These are phyloP conservation scores for Plasmodium fragile DNA, from an alignment of 169 alveolate species.

Conservation along the genomic window DNA sequence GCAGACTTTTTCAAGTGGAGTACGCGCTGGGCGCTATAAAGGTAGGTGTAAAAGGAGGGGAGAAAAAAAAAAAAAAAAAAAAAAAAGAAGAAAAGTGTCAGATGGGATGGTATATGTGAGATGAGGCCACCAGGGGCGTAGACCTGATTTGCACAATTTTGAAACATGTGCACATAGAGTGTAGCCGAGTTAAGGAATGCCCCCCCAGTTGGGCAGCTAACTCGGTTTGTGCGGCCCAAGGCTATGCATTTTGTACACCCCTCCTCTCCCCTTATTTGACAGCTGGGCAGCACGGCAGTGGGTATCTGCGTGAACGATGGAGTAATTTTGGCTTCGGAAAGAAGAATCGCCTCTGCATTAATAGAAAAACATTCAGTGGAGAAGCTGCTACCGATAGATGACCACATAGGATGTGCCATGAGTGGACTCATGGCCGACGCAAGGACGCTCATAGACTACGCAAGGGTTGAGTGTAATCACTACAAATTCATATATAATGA, in stretches of 20 bases:
- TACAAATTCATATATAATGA: conserved; percentile 97
- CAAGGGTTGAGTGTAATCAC: conserved; percentile 97
- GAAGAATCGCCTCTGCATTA: conserved; percentile 92
- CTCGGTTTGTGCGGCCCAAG: background rate
- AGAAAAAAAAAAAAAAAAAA: background rate
- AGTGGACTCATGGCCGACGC: conserved; percentile 99
- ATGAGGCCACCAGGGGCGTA: background rate
- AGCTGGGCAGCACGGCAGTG: conserved; percentile 98
- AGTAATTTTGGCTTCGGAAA: conserved; percentile 97
- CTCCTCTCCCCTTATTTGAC: background rate
- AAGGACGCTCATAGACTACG: conserved; percentile 97
- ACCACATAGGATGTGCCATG: conserved; percentile 97
- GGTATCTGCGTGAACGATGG: conserved; percentile 97
- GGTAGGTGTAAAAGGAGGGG: conserved; percentile 74
- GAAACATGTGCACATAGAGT: background rate
- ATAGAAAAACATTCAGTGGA: conserved; percentile 95
- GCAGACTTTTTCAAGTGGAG: conserved; percentile 97
- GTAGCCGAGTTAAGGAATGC: background rate
- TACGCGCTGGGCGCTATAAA: conserved; percentile 97
- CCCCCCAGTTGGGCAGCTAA: background rate
- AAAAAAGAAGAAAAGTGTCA: background rate
- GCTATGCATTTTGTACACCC: background rate
- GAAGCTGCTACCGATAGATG: conserved; percentile 95
- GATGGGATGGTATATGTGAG: background rate
- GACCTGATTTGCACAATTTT: background rate